phyloP scores from a whole-genome alignment of 2,329 filamentous ascomycete genomes.

The Cercospora canescens region DNA sequence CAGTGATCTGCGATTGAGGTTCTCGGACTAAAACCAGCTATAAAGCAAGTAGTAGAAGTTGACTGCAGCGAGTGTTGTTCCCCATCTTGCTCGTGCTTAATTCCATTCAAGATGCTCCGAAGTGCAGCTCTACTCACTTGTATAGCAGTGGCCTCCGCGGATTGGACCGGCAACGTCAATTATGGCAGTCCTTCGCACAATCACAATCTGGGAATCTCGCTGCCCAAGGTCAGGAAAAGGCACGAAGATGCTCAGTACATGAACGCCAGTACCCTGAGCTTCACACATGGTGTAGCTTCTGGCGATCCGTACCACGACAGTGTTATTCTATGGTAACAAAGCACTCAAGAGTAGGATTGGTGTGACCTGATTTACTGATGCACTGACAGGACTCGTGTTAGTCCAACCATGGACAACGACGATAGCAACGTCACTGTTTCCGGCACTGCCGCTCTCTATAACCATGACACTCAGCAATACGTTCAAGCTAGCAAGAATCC shows the following conservation, averaged over 20 bases:
- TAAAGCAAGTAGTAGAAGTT: slow-evolving; percentile 1
- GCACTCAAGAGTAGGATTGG: neutral
- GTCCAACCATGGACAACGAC: slow-evolving; percentile 27
- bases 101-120: neutral
- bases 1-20: neutral
- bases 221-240: slow-evolving; percentile 60
- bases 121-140: slow-evolving; percentile 5
- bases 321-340: slow-evolving; percentile 40
- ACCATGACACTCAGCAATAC: slow-evolving; percentile 30
- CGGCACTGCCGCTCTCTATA: slow-evolving; percentile 29
- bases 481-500: slow-evolving; percentile 25
- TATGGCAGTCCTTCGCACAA: slow-evolving; percentile 65
- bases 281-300: slow-evolving; percentile 56
- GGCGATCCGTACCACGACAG: slow-evolving; percentile 47
- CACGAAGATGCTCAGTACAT: slow-evolving; percentile 45
- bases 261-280: slow-evolving; percentile 53
- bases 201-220: slow-evolving; percentile 63
- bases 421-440: slow-evolving; percentile 31
- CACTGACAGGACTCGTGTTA: slow-evolving; percentile 28
- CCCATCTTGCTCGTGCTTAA: neutral
- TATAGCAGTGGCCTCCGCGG: slow-evolving; percentile 15
- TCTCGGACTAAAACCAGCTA: neutral
- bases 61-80: neutral
- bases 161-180: slow-evolving; percentile 57
- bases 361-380: neutral